Evolutionary conservation across 768 basidiomycete genomes (phyloP), one percentile per base, ranked within the genome.

Genomic region (Phallus indusiatus): DNA sequence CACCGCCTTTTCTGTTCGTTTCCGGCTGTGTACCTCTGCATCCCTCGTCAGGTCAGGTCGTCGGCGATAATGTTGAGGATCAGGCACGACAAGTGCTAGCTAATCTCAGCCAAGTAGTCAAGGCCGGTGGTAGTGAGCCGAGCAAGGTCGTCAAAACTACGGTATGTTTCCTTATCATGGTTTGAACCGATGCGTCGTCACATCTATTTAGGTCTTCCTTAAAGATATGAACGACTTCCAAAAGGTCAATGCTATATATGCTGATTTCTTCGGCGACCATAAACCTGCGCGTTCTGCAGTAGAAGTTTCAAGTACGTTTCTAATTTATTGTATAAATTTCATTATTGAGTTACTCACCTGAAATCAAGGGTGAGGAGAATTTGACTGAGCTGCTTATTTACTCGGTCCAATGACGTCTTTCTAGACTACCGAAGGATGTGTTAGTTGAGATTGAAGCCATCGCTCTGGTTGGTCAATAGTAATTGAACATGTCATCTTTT

Each of bases 281-380:
- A 94, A 90, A 72, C 95, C 96, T 51, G 94, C 96, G 3, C 79
- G 96, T 62, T 93, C 93, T 33, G 84, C 88, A 34, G 90, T 99
- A 55, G 92, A 97, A 75, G 91, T 93, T 34, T 76, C 86, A 35
- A 78, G 55, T 56, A 33, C 17, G 55, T 47, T 10, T 6, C 11
- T 28, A 7, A 20, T 8, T 50, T 7, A 8, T 50, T 12, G 18
- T 12, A 8, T 50, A 12, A 8, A 8, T 50, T 50, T 20, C 18
- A 50, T 50, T 28, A 28, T 50, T 50, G 49, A 50, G 7, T 50
- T 50, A 5, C 24, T 22, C 22, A 11, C 22, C n/a, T n/a, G n/a
- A n/a, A n/a, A n/a, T n/a, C n/a, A n/a, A 56, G 55, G 55, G 55
- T 56, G 22, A 20, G 55, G 6, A 12, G 33, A 22, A 14, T 42